Evolutionary conservation across 1,139 yeast genomes (phyloP).

Genomic region (Taiozyma sp.): DNA sequence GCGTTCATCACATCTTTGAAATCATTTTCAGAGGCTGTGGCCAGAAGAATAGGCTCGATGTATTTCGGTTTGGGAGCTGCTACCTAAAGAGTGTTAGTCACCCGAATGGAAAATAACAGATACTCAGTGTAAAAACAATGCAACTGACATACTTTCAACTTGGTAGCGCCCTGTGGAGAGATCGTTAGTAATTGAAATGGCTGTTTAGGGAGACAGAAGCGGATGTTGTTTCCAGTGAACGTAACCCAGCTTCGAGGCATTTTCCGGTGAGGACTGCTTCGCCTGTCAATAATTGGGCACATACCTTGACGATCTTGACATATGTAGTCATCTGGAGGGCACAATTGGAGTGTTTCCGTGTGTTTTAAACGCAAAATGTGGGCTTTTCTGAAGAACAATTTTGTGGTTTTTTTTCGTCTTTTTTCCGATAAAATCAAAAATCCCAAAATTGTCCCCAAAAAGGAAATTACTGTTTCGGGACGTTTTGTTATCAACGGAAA

Average conservation of each 20-base stretch:
- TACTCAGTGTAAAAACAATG: neutral
- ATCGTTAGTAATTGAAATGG: constrained; percentile 6
- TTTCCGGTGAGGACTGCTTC: neutral
- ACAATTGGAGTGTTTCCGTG: neutral
- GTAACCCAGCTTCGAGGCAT: neutral
- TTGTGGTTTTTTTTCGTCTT: constrained; percentile 31
- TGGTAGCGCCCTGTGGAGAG: constrained; percentile 57
- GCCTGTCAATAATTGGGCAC: constrained; percentile 17
- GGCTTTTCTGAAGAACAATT: constrained; percentile 18
- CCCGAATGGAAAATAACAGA: neutral
- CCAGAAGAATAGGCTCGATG: constrained; percentile 84
- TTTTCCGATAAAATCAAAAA: neutral
- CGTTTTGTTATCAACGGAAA: neutral
- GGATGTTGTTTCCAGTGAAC: neutral
- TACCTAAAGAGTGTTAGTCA: constrained; percentile 38
- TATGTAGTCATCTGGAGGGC: constrained; percentile 38
- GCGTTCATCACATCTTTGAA: constrained; percentile 67
- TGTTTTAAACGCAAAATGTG: neutral
- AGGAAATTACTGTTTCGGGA: too few relatives aligned
- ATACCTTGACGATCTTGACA: constrained; percentile 53
- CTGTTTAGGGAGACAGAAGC: constrained; percentile 1
- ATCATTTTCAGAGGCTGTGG: constrained; percentile 59
- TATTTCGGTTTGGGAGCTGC: constrained; percentile 99
- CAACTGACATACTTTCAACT: constrained; percentile 33
- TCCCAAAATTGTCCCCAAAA: neutral